Conservation (phyloP, 805 yeast genomes). For the Barnettozyma sp. region DNA sequence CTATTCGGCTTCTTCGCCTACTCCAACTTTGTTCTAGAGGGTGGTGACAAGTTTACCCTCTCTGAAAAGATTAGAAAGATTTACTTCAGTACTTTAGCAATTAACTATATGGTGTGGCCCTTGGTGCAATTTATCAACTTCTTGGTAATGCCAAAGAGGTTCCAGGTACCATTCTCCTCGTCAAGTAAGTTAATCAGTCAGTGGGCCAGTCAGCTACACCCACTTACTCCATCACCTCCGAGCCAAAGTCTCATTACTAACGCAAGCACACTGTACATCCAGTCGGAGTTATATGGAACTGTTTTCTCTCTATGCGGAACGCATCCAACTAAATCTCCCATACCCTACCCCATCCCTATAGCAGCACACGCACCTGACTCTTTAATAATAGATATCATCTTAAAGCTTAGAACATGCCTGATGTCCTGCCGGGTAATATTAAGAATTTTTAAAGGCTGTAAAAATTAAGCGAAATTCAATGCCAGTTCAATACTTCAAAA, state of each 20-base stretch:
- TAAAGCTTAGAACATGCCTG: too few relatives aligned
- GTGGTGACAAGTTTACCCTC: slow-evolving; percentile 60
- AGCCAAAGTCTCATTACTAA: too few relatives aligned
- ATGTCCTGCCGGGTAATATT: too few relatives aligned
- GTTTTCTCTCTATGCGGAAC: slow-evolving; percentile 78
- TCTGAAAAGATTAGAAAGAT: slow-evolving; percentile 55
- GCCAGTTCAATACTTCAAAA: too few relatives aligned
- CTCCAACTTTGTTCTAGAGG: slow-evolving; percentile 75
- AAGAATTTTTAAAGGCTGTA: too few relatives aligned
- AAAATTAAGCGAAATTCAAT: too few relatives aligned
- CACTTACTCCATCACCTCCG: too few relatives aligned
- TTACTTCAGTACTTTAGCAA: slow-evolving; percentile 60
- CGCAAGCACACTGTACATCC: too few relatives aligned
- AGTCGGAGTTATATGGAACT: slow-evolving; percentile 92
- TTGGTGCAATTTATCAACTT: slow-evolving; percentile 75
- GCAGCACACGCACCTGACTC: background rate
- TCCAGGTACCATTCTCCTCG: slow-evolving; percentile 89
- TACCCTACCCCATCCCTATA: background rate
- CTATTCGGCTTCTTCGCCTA: slow-evolving; percentile 75
- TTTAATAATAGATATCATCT: too few relatives aligned
- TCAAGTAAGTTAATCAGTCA: slow-evolving; percentile 42
- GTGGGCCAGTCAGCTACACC: too few relatives aligned
- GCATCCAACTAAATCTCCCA: slow-evolving; percentile 31
- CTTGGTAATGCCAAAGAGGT: slow-evolving; percentile 55
- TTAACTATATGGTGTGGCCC: slow-evolving; percentile 75